Percentiles rank a stretch among this genome's conserved stretches.
Evolutionary conservation across 495 filamentous ascomycete genomes (phyloP).

Genomic region (Penicillium lagena): DNA sequence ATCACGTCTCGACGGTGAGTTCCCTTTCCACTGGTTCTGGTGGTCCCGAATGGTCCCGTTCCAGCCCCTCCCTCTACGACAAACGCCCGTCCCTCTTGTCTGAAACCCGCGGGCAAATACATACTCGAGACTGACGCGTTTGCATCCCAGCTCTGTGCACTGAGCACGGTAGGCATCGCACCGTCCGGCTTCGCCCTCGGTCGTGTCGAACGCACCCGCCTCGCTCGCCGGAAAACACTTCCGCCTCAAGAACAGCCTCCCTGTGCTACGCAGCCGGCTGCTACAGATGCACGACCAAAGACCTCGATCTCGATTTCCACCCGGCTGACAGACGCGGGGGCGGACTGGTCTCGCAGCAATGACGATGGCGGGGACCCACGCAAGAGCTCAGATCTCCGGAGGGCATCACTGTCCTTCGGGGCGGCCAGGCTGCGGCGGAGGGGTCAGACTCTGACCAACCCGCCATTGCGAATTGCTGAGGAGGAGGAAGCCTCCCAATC

Average conservation of each 20-base stretch:
- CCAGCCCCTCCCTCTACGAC: too few relatives aligned
- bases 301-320: slow-evolving; percentile 7
- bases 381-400: slow-evolving; percentile 14
- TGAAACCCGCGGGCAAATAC: too few relatives aligned
- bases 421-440: slow-evolving; percentile 40
- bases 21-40: background rate
- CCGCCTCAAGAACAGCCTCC: slow-evolving; percentile 14
- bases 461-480: slow-evolving; percentile 22
- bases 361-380: slow-evolving; percentile 1
- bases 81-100: too few relatives aligned
- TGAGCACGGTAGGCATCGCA: slow-evolving; percentile 63
- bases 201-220: slow-evolving; percentile 39
- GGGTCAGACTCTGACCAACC: slow-evolving; percentile 33
- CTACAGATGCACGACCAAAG: slow-evolving; percentile 19
- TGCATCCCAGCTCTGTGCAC: slow-evolving; percentile 55
- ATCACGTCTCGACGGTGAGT: slow-evolving; percentile 44
- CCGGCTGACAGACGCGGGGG: slow-evolving; percentile 10
- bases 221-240: slow-evolving; percentile 23
- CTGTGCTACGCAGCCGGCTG: slow-evolving; percentile 10
- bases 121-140: slow-evolving; percentile 1
- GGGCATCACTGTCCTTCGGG: slow-evolving; percentile 45
- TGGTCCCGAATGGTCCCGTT: background rate
- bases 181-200: slow-evolving; percentile 59
- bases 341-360: slow-evolving; percentile 4
- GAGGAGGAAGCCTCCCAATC: slow-evolving; percentile 24